Evolutionary conservation across 2,329 filamentous ascomycete genomes (phyloP).

Genomic region (Arthrobotrys entomopaga): DNA sequence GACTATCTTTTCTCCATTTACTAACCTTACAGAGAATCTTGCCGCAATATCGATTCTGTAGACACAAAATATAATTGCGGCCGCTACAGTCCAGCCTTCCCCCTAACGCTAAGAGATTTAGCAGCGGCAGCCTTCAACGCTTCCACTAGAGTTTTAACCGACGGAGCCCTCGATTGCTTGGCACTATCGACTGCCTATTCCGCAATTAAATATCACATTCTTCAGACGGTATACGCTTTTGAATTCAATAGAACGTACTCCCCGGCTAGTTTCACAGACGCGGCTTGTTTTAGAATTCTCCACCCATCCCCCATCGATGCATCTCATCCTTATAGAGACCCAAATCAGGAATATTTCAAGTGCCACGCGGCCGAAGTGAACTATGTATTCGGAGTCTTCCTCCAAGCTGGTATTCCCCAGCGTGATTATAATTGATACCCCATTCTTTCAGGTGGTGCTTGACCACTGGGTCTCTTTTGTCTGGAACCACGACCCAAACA

Average conservation of each 20-base stretch:
- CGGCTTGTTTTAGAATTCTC: slow-evolving; percentile 60
- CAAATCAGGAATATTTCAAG: slow-evolving; percentile 62
- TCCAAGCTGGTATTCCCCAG: slow-evolving; percentile 60
- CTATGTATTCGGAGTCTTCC: slow-evolving; percentile 62
- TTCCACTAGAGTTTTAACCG: slow-evolving; percentile 60
- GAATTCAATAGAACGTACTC: slow-evolving; percentile 64
- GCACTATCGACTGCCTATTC: slow-evolving; percentile 61
- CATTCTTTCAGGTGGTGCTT: slow-evolving; percentile 60
- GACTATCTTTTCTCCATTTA: slow-evolving; percentile 37
- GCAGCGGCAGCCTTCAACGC: slow-evolving; percentile 60
- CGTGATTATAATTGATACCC: slow-evolving; percentile 62
- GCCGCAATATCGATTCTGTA: neutral
- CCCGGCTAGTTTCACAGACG: slow-evolving; percentile 59
- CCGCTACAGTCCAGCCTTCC: slow-evolving; percentile 53
- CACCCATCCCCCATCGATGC: slow-evolving; percentile 58
- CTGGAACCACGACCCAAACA: slow-evolving; percentile 60
- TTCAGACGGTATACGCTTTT: slow-evolving; percentile 61
- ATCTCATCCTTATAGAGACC: slow-evolving; percentile 60
- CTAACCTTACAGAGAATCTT: slow-evolving; percentile 14
- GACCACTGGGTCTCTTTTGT: slow-evolving; percentile 62
- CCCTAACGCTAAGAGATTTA: slow-evolving; percentile 42
- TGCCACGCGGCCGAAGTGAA: slow-evolving; percentile 64
- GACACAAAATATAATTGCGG: slow-evolving; percentile 18
- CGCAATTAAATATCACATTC: slow-evolving; percentile 60
- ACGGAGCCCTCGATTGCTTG: slow-evolving; percentile 61